These are phyloP conservation scores for Iberis amara DNA, from an alignment of 441 rosid species.

Conservation along the genomic window DNA sequence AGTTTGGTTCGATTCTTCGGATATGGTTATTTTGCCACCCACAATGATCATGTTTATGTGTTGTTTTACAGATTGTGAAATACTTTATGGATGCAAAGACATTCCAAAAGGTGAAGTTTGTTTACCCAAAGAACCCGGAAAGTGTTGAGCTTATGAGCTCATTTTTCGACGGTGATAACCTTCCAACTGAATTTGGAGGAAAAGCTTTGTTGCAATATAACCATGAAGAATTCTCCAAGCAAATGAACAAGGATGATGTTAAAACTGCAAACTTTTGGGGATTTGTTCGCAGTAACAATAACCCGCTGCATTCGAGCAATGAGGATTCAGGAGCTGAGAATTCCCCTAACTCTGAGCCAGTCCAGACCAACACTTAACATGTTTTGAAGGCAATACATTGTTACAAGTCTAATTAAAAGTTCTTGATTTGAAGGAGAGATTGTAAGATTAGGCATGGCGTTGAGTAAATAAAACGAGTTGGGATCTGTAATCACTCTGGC, in stretches of 20 bases:
- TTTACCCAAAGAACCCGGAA: conserved; percentile 75
- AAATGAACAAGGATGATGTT: conserved; percentile 65
- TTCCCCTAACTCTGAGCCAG: conserved; percentile 57
- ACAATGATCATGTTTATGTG: too few relatives aligned
- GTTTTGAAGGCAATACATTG: conserved; percentile 12
- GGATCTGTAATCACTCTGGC: not conserved
- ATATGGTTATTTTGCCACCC: not conserved
- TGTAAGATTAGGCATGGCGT: not conserved
- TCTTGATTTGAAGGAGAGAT: not conserved
- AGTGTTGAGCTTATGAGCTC: conserved; percentile 80
- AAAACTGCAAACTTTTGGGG: conserved; percentile 67
- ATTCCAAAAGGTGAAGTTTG: conserved; percentile 80
- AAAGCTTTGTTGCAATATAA: conserved; percentile 65
- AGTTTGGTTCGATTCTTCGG: too few relatives aligned
- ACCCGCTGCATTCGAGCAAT: conserved; percentile 30
- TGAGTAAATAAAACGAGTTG: too few relatives aligned
- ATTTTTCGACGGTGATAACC: conserved; percentile 71
- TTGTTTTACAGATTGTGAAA: conserved; percentile 60
- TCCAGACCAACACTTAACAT: conserved; percentile 15
- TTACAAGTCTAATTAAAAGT: not conserved
- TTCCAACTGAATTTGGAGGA: conserved; percentile 82
- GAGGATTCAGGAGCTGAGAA: conserved; percentile 51
- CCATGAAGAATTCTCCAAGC: conserved; percentile 74
- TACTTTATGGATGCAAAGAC: conserved; percentile 83
- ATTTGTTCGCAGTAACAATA: conserved; percentile 28